Base-by-base conservation (phyloP, 73 alveolate species). In the Blepharisma stoltei region DNA sequence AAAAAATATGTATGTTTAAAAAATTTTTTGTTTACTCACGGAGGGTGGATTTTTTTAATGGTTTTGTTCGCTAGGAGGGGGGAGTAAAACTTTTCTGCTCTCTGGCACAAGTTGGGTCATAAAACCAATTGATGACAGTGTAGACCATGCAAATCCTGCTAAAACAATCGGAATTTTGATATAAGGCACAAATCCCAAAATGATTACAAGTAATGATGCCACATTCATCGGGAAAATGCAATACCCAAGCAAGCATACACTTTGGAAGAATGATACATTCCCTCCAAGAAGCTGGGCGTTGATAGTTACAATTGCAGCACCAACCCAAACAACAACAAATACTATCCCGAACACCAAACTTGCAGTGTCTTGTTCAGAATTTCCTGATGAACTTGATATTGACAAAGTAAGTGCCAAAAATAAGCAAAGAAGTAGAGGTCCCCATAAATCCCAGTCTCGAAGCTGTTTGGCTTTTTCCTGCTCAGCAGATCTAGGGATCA, bases 391-490 rank as follows among this genome's bases (percentile, higher is more conserved):
- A 66, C 32, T 67, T 43, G 69, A 43, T 67, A 81, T 25, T n/a
- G 55, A 37, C 38, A 43, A 54, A 48, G 87, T 83, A 81, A 91
- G 86, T 21, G 97, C 89, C 21, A 90, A 85, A 67, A 87, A 80
- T 46, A 93, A 85, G 79, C 97, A 93, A 50, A 93, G 86, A 2
- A 93, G 55, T 54, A 96, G 83, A n/a, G 99, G 99, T 21, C 99
- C 99, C 99, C 99, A 96, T 75, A 96, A 82, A 88, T 96, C 99
- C 99, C 99, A 96, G 70, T 96, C 89, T 66, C 96, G 92, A 20
- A 96, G 87, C 70, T 93, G 95, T 71, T 85, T 87, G 66, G 90
- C 91, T 75, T 86, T 81, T 41, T 90, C 95, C 21, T 81, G 92
- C 47, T 84, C 60, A 75, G 81, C 49, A 20, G 23, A 25, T 69